Evolutionary conservation across 1,139 yeast species (phyloP).

Genomic region (Magnusiomyces ingens): DNA sequence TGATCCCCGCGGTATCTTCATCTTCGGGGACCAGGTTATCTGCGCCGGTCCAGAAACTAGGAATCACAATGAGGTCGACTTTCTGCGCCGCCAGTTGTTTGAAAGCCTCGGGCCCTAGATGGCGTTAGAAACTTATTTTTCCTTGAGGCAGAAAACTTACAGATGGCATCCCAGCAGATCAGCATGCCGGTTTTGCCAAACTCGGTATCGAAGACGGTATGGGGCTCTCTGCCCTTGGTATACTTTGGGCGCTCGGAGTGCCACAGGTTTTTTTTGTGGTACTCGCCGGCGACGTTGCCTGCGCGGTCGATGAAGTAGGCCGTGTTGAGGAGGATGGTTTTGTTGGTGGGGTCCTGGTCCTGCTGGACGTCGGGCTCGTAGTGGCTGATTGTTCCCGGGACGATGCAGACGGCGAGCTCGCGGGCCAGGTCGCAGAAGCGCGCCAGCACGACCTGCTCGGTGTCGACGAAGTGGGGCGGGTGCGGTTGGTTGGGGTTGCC

Average conservation of each 20-base stretch:
- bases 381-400: conserved; percentile 18
- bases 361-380: background rate
- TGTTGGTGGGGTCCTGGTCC: conserved; percentile 3
- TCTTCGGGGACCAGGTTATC: conserved; percentile 2
- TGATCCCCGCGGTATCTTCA: background rate
- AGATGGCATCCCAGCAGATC: conserved; percentile 21
- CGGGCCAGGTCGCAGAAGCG: conserved; percentile 16
- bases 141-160: background rate
- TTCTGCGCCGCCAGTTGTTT: conserved; percentile 17
- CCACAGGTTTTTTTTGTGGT: conserved; percentile 21
- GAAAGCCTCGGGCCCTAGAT: conserved; percentile 19
- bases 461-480: conserved; percentile 3
- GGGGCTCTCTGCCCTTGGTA: conserved; percentile 17
- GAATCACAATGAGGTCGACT: conserved; percentile 18
- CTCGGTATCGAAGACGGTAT: conserved; percentile 19
- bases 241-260: conserved; percentile 19
- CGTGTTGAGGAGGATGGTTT: conserved; percentile 10
- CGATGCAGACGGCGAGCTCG: conserved; percentile 18
- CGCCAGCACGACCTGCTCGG: conserved; percentile 1
- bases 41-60: conserved; percentile 20
- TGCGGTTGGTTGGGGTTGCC: conserved; percentile 13
- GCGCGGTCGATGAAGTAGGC: conserved; percentile 19
- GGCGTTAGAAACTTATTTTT: background rate
- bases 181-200: conserved; percentile 20
- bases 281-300: conserved; percentile 17